A percentile compares a stretch with the other conserved stretches of the same genome.
Conservation (phyloP, 805 yeast genomes). For the Saccharomyces jurei region DNA sequence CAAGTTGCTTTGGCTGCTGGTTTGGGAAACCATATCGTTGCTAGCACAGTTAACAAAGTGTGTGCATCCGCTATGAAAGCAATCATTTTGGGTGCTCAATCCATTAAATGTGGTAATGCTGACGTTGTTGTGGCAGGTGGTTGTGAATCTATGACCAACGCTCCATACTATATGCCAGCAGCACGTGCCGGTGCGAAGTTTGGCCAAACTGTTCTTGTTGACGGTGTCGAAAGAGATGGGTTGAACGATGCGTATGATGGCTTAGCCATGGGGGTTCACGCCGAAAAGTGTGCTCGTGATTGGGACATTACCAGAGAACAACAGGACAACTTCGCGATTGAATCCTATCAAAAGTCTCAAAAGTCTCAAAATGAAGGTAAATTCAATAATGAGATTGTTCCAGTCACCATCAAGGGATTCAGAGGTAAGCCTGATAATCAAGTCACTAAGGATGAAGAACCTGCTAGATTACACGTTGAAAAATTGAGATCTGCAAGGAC, state of each 20-base stretch:
- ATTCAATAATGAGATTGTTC: conserved; percentile 74
- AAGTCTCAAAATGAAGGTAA: conserved; percentile 74
- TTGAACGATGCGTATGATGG: conserved; percentile 84
- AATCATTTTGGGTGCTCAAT: conserved; percentile 82
- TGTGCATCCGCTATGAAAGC: conserved; percentile 96
- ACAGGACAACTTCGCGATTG: conserved; percentile 84
- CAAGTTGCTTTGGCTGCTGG: conserved; percentile 94
- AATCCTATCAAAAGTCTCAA: conserved; percentile 80
- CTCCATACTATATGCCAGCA: conserved; percentile 83
- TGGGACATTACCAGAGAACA: conserved; percentile 69
- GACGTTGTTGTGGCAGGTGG: conserved; percentile 96
- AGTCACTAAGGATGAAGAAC: conserved; percentile 78
- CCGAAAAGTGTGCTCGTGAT: conserved; percentile 91
- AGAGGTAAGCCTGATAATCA: conserved; percentile 82
- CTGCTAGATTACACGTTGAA: conserved; percentile 63
- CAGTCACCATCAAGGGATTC: conserved; percentile 79
- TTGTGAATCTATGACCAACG: conserved; percentile 93
- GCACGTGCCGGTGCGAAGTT: conserved; percentile 86
- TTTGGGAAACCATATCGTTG: conserved; percentile 67
- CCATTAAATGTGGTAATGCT: conserved; percentile 79
- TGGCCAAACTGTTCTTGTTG: conserved; percentile 73
- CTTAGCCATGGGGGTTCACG: conserved; percentile 91
- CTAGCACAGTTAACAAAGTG: conserved; percentile 90
- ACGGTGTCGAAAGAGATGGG: conserved; percentile 91
- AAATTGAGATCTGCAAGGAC: conserved; percentile 81